Percentiles rank a stretch among this genome's conserved stretches.
Evolutionary conservation across 1,139 yeast genomes (phyloP).

Genomic region (Debaryomyces robertsiae): DNA sequence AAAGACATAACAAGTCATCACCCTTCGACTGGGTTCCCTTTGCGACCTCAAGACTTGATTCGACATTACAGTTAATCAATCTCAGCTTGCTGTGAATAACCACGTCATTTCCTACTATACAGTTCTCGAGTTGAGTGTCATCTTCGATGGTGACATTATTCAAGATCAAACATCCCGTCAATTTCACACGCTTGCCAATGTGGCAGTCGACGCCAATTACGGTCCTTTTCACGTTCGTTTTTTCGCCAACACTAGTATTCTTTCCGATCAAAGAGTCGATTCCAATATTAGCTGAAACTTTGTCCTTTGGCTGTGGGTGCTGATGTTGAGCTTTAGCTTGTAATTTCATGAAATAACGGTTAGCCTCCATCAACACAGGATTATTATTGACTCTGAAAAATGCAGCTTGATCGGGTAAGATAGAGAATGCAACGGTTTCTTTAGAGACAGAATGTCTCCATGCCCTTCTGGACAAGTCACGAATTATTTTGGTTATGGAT

Average conservation of each 20-base stretch:
- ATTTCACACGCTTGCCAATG: constrained; percentile 83
- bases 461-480: constrained; percentile 87
- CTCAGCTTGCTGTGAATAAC: constrained; percentile 59
- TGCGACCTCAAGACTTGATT: constrained; percentile 70
- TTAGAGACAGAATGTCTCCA: constrained; percentile 75
- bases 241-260: constrained; percentile 63
- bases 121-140: constrained; percentile 85
- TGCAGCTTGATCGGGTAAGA: constrained; percentile 63
- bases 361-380: constrained; percentile 89
- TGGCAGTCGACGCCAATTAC: constrained; percentile 76
- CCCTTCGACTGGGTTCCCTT: constrained; percentile 72
- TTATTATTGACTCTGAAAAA: constrained; percentile 79
- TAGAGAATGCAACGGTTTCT: constrained; percentile 65
- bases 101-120: constrained; percentile 76
- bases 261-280: constrained; percentile 79
- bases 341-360: constrained; percentile 68
- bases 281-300: constrained; percentile 79
- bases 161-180: constrained; percentile 82
- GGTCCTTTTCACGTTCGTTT: constrained; percentile 79
- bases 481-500: constrained; percentile 67
- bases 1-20: constrained; percentile 72
- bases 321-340: constrained; percentile 46
- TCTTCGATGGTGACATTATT: constrained; percentile 76
- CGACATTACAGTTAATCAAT: constrained; percentile 80
- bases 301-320: constrained; percentile 48